Percentiles rank a stretch among this genome's conserved stretches.
Conservation (phyloP, 2,329 filamentous ascomycete species). For the Cordyceps cateniannulata region DNA sequence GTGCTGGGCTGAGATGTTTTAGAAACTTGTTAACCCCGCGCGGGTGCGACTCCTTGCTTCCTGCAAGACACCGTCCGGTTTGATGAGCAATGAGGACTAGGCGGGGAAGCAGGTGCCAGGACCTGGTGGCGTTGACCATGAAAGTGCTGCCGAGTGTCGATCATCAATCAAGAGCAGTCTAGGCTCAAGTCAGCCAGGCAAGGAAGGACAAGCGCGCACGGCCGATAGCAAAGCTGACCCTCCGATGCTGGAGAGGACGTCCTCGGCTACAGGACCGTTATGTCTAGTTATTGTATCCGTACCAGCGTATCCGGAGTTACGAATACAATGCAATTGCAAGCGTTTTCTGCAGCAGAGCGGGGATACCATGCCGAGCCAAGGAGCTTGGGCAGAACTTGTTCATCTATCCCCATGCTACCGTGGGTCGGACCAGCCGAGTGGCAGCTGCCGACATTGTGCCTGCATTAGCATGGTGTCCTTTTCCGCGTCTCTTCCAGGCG, state of each 20-base stretch:
- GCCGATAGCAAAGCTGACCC: neutral
- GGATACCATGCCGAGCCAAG: neutral
- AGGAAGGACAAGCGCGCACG: neutral
- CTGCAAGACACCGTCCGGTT: neutral
- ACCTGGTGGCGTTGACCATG: neutral
- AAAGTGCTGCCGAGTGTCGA: neutral
- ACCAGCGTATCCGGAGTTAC: too few species aligned
- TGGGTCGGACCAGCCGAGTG: neutral
- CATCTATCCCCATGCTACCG: neutral
- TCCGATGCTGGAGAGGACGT: neutral
- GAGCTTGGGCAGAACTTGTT: neutral
- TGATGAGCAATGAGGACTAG: conserved; percentile 1
- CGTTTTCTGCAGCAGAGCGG: neutral
- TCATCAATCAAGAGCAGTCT: neutral
- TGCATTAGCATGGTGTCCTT: neutral
- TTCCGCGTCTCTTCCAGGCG: neutral
- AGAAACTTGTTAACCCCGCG: too few species aligned
- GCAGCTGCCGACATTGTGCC: neutral
- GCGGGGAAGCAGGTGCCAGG: neutral
- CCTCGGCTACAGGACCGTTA: neutral
- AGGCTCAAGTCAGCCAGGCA: neutral
- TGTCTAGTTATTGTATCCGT: too few species aligned
- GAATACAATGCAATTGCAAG: neutral
- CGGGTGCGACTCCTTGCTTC: neutral
- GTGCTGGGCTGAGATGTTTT: neutral